Evolutionary conservation across 2,329 filamentous ascomycete species (phyloP).

Genomic region (Colletotrichum endophyticum): DNA sequence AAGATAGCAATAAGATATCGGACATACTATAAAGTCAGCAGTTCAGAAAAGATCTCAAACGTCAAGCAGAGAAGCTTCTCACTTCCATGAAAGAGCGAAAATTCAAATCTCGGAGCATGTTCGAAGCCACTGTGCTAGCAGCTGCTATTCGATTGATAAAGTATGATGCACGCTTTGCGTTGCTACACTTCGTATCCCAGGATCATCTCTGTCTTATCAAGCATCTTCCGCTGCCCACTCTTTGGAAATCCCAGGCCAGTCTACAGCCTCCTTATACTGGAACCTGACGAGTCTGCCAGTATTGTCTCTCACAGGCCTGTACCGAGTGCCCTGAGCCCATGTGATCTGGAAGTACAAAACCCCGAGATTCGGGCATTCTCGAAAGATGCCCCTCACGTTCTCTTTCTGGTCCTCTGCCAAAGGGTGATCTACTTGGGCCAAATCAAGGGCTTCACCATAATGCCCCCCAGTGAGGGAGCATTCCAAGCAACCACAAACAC

Average conservation of each 20-base stretch:
- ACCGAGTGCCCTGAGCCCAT: background rate
- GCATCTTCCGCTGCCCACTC: background rate
- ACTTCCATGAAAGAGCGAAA: background rate
- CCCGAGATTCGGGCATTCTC: background rate
- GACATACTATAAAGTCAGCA: background rate
- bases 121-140: background rate
- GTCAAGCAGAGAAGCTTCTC: background rate
- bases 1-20: fast-evolving
- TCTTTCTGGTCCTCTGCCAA: background rate
- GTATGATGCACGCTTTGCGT: background rate
- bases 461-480: background rate
- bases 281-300: fast-evolving
- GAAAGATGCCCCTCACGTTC: background rate
- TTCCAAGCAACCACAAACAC: background rate
- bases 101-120: too few species aligned
- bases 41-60: fast-evolving
- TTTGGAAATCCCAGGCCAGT: background rate
- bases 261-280: fast-evolving
- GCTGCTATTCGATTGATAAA: background rate
- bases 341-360: background rate
- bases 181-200: background rate
- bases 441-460: background rate
- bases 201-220: fast-evolving
- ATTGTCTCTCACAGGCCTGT: background rate
- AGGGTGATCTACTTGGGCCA: background rate